These are phyloP conservation scores for Vaccinium corymbosum DNA, from an alignment of 148 eudicot species.

Conservation along the genomic window DNA sequence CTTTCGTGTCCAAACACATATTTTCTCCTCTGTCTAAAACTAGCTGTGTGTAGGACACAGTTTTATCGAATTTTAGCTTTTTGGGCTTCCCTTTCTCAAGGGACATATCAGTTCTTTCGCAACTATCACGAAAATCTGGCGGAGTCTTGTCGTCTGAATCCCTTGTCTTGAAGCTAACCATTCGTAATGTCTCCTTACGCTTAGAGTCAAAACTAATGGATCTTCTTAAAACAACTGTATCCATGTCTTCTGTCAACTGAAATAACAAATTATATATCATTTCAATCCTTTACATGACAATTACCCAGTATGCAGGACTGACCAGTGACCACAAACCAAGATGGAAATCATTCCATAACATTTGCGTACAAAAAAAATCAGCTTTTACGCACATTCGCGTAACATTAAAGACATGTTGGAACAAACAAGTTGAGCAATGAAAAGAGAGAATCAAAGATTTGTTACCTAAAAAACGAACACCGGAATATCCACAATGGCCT, in stretches of 20 bases:
- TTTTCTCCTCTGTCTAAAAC: slow-evolving; percentile 14
- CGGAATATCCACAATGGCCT: neutral
- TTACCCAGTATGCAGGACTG: neutral
- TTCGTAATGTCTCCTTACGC: neutral
- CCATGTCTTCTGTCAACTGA: neutral
- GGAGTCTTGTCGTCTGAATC: neutral
- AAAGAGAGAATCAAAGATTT: neutral
- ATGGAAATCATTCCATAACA: no score
- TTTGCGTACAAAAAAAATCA: no score
- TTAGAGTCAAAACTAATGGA: slow-evolving; percentile 11
- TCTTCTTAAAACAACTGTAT: neutral
- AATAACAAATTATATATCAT: neutral
- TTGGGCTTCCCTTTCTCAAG: slow-evolving; percentile 8
- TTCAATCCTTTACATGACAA: neutral
- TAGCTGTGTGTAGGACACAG: slow-evolving; percentile 6
- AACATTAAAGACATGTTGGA: neutral
- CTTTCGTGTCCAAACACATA: neutral
- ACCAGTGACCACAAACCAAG: neutral
- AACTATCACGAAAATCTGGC: neutral
- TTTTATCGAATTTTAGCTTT: slow-evolving; percentile 9
- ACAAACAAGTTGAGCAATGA: neutral
- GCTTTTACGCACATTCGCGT: neutral
- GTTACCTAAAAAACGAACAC: neutral
- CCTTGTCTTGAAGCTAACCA: slow-evolving; percentile 7
- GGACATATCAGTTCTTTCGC: slow-evolving; percentile 10